Conservation (phyloP, 805 yeast genomes). For the Teunomyces gatunensis region DNA sequence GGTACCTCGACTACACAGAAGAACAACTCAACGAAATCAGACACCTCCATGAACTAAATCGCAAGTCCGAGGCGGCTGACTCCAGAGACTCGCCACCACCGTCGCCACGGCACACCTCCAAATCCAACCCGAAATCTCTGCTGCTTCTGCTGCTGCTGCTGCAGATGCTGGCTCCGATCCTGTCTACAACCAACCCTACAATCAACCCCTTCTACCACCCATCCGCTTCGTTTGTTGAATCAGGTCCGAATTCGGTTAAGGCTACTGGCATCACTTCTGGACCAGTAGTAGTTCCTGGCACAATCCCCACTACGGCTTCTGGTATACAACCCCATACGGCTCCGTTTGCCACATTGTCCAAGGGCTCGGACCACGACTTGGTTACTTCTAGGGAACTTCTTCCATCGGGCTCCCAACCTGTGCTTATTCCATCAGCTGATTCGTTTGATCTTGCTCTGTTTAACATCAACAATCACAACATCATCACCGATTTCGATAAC, state of each 20-base stretch:
- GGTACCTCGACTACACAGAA: constrained; percentile 33
- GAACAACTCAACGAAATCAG: constrained; percentile 30
- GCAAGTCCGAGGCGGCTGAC: constrained; percentile 5
- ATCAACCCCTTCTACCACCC: background rate
- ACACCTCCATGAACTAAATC: constrained; percentile 13
- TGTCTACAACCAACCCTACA: background rate
- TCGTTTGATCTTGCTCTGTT: background rate
- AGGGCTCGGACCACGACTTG: background rate
- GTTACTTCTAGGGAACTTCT: background rate
- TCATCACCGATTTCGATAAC: constrained; percentile 32
- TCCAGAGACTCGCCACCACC: background rate
- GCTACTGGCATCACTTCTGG: too few relatives aligned
- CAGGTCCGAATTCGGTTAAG: too few relatives aligned
- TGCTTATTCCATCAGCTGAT: background rate
- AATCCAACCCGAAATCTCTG: background rate
- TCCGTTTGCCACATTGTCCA: background rate
- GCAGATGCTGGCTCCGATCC: background rate
- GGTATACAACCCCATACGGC: background rate
- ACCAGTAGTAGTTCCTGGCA: too few relatives aligned
- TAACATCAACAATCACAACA: background rate
- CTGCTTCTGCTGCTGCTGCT: too few relatives aligned
- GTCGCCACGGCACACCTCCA: background rate
- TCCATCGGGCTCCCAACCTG: background rate
- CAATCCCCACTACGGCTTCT: too few relatives aligned
- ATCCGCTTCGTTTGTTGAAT: background rate